phyloP scores from a whole-genome alignment of 805 yeast species.

The Suhomyces xylopsoci region DNA sequence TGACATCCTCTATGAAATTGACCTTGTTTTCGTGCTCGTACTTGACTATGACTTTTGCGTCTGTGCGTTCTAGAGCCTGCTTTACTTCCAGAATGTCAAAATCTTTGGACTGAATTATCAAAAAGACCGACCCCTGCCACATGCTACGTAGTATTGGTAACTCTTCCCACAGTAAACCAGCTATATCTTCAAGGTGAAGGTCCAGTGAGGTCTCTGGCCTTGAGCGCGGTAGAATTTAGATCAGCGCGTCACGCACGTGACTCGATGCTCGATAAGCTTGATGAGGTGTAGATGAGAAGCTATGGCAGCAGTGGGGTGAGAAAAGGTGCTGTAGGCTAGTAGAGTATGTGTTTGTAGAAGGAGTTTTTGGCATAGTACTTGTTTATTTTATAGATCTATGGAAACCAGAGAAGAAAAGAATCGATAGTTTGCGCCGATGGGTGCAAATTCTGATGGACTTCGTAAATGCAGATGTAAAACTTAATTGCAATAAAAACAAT shows the following conservation, averaged over 20 bases:
- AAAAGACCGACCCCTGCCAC: conserved; percentile 19
- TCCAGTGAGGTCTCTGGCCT: neutral
- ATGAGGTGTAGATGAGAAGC: no score
- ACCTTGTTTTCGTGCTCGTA: conserved; percentile 16
- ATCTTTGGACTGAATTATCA: conserved; percentile 17
- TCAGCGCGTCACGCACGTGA: neutral
- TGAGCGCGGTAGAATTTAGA: neutral
- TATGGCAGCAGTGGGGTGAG: neutral
- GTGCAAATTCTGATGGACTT: neutral
- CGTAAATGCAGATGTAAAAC: conserved; percentile 1
- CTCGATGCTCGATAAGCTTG: neutral
- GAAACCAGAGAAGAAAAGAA: neutral
- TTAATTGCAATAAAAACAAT: neutral
- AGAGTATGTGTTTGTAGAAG: no score
- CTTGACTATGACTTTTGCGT: conserved; percentile 21
- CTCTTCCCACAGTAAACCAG: no score
- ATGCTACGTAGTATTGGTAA: conserved; percentile 3
- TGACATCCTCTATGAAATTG: conserved; percentile 12
- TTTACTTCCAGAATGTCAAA: conserved; percentile 10
- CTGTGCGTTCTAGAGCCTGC: conserved; percentile 15
- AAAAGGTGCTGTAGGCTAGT: neutral
- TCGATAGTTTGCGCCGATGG: neutral
- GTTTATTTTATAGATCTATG: neutral
- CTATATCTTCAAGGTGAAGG: neutral
- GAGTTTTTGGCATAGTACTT: neutral